phyloP scores from a whole-genome alignment of 2,329 filamentous ascomycete species.

The Akanthomyces lecanii region DNA sequence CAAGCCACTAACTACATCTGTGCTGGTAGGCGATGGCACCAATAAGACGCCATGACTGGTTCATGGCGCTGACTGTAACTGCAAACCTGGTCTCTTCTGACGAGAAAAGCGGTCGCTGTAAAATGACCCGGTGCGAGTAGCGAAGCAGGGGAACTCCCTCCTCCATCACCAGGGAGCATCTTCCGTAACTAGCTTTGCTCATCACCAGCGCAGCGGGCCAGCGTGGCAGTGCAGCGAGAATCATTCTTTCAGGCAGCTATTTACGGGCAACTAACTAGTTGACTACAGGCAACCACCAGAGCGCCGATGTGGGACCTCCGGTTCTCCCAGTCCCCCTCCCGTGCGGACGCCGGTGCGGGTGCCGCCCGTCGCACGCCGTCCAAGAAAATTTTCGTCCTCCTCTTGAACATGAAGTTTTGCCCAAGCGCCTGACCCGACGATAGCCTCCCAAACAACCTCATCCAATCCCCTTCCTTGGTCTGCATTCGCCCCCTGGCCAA shows the following conservation, averaged over 20 bases:
- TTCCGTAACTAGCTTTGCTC: not conserved
- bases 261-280: no score
- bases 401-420: not conserved
- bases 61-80: not conserved
- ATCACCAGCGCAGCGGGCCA: not conserved
- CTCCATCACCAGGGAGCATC: no score
- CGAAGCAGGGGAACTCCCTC: no score
- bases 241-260: no score
- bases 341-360: not conserved
- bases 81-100: no score
- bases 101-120: not conserved
- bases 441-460: not conserved
- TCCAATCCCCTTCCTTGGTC: not conserved
- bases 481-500: not conserved
- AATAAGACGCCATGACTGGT: slow-evolving; percentile 1
- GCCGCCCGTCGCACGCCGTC: not conserved
- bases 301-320: slow-evolving; percentile 3
- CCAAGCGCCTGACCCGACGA: not conserved
- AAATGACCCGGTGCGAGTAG: no score
- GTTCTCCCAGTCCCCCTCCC: not conserved
- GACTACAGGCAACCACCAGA: not conserved
- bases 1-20: not conserved
- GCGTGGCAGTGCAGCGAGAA: slow-evolving; percentile 1
- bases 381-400: not conserved
- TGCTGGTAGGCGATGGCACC: not conserved